phyloP scores from a whole-genome alignment of 768 basidiomycete species.

The Mycena floridula region DNA sequence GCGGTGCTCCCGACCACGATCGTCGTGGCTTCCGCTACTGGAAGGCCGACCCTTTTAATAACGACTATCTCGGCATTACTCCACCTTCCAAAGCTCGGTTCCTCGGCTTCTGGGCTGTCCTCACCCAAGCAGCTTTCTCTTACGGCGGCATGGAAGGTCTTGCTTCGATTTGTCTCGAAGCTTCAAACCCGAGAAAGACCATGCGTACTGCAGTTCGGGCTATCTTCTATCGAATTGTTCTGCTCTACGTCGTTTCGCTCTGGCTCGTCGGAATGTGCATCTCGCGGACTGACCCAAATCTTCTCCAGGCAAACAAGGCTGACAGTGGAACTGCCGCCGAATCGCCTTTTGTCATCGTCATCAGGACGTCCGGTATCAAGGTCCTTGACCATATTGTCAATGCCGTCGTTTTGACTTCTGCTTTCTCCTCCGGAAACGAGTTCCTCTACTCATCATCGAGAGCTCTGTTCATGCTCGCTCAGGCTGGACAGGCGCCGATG shows the following conservation, averaged over 20 bases:
- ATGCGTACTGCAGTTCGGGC: slow-evolving; percentile 60
- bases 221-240: slow-evolving; percentile 35
- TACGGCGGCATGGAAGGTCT: slow-evolving; percentile 55
- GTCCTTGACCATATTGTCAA: slow-evolving; percentile 35
- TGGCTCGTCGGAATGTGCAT: slow-evolving; percentile 65
- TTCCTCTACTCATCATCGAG: slow-evolving; percentile 46
- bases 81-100: slow-evolving; percentile 30
- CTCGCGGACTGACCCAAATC: slow-evolving; percentile 45
- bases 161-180: slow-evolving; percentile 45
- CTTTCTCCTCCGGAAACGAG: slow-evolving; percentile 50
- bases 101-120: slow-evolving; percentile 29
- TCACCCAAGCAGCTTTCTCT: slow-evolving; percentile 44
- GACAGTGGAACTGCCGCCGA: slow-evolving; percentile 35
- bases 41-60: slow-evolving; percentile 15
- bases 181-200: slow-evolving; percentile 55
- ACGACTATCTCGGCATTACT: slow-evolving; percentile 6
- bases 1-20: slow-evolving; percentile 39
- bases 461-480: slow-evolving; percentile 47
- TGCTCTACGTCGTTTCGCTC: slow-evolving; percentile 48
- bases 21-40: slow-evolving; percentile 44
- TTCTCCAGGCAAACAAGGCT: slow-evolving; percentile 8
- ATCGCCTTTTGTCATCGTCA: slow-evolving; percentile 73
- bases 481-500: slow-evolving; percentile 43
- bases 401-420: slow-evolving; percentile 40
- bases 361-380: slow-evolving; percentile 53